A percentile compares a stretch with the other conserved stretches of the same genome.
These are phyloP conservation scores for Cryptosporidium baileyi DNA, from an alignment of 169 alveolate species.

Conservation along the genomic window DNA sequence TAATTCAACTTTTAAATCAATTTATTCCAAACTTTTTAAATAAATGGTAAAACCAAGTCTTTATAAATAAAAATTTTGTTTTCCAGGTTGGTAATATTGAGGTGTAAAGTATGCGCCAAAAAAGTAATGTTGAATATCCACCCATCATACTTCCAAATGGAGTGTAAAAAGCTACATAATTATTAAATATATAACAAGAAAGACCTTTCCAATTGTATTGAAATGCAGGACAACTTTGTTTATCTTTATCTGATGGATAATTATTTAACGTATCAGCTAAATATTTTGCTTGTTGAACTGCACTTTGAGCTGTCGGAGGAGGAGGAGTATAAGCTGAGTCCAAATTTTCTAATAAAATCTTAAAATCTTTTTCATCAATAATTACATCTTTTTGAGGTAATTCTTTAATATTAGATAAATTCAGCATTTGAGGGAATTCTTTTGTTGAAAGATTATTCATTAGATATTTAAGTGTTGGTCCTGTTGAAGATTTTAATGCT, in stretches of 20 bases:
- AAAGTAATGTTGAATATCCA: constrained; percentile 9
- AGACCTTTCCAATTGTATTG: constrained; percentile 72
- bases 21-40: too few species aligned
- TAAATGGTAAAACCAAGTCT: too few species aligned
- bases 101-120: constrained; percentile 30
- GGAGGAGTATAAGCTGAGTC: constrained; percentile 74
- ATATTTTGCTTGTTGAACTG: constrained; percentile 75
- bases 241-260: constrained; percentile 10
- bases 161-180: constrained; percentile 21
- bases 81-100: neutral
- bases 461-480: constrained; percentile 26
- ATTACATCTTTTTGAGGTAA: neutral
- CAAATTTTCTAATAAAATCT: constrained; percentile 39
- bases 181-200: constrained; percentile 70
- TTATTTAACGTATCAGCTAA: constrained; percentile 70
- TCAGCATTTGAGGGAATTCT: constrained; percentile 43
- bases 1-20: too few species aligned
- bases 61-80: neutral
- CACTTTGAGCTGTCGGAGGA: constrained; percentile 77
- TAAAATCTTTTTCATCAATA: constrained; percentile 11
- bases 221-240: constrained; percentile 72
- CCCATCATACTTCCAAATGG: constrained; percentile 47
- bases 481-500: constrained; percentile 7
- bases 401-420: constrained; percentile 10
- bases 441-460: neutral